Evolutionary conservation across 192 early-diverging fungal genomes (phyloP).

Genomic region (Gamsiella multidivaricata): DNA sequence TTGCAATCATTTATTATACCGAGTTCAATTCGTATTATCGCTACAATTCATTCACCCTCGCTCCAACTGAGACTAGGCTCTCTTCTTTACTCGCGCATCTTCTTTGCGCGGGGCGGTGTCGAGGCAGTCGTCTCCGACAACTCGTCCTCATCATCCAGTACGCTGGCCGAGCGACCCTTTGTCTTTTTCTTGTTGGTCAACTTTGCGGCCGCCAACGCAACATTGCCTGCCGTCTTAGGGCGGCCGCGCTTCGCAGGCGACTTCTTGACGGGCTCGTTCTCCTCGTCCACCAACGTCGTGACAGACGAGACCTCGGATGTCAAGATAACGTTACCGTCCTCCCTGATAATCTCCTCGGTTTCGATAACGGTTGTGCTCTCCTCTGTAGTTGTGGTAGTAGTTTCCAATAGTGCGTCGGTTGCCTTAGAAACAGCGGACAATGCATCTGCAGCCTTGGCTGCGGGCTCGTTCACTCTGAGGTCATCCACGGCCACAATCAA

Average conservation of each 20-base stretch:
- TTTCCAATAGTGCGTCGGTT: too few species aligned
- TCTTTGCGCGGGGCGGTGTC: constrained; percentile 33
- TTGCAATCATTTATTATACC: too few species aligned
- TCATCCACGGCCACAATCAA: constrained; percentile 30
- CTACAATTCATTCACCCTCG: too few species aligned
- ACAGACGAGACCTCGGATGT: constrained; percentile 39
- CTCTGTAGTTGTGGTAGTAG: background rate
- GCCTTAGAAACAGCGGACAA: constrained; percentile 1
- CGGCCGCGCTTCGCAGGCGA: constrained; percentile 36
- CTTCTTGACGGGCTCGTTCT: constrained; percentile 35
- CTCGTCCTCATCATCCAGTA: constrained; percentile 38
- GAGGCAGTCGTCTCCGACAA: background rate
- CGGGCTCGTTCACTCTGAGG: constrained; percentile 24
- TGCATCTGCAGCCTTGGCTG: background rate
- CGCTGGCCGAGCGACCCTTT: constrained; percentile 39
- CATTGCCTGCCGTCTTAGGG: constrained; percentile 11
- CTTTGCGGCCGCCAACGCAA: constrained; percentile 22
- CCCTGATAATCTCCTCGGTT: constrained; percentile 1
- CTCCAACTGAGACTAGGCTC: too few species aligned
- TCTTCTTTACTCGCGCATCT: constrained; percentile 30
- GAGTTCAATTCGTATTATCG: too few species aligned
- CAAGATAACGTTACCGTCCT: constrained; percentile 8
- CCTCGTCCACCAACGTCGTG: constrained; percentile 34
- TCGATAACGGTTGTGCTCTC: background rate
- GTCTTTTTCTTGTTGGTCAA: constrained; percentile 41